Evolutionary conservation across 805 yeast species (phyloP), one percentile per base, ranked within the genome.

Genomic region (Ogataea trehaloabstinens): DNA sequence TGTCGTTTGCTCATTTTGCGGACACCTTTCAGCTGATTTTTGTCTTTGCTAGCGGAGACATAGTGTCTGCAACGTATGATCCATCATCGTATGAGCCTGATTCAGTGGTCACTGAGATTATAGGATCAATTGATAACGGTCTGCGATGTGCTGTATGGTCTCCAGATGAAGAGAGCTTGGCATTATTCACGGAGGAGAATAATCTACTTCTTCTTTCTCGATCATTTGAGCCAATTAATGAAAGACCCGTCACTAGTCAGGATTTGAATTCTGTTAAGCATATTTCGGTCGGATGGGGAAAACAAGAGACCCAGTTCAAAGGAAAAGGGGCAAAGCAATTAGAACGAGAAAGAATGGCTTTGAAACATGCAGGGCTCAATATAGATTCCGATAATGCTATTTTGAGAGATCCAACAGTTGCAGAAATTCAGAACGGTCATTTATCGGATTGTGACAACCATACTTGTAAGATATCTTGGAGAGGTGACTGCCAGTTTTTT

Each of bases 241-340:
- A 91, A 54, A 71, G 70, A 40, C 60, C 63, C 21, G 61, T 89
- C 43, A 61, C 71, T 32, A 66, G 74, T 0, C 73, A 71, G 6
- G 99, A 93, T 58, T 69, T 90, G 33, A 59, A 66, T 24, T 64
- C 77, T 35, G 81, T 89, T 2, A 82, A 80, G 49, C 96, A 93
- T 56, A 96, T 93, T 25, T 82, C 91, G 19, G 96, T 93, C 30
- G 99, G 99, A 19, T 93, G 99, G 99, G 99, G 99, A 56, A 85
- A 84, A 45, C 82, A 83, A 50, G 98, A 91, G 60, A 93, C 99
- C 0, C 99, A 93, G 64, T 93, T 93, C 62, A 80, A 84, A 62
- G 99, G 99, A 36, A 82, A 76, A 55, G 99, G 99, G 46, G 93
- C 85, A 21, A 82, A 82, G 53, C 88, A 85, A 6, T 56, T 76